A percentile compares a stretch with the other conserved stretches of the same genome.
Evolutionary conservation across 2,329 filamentous ascomycete genomes (phyloP).

Genomic region (Penicillium sp.): DNA sequence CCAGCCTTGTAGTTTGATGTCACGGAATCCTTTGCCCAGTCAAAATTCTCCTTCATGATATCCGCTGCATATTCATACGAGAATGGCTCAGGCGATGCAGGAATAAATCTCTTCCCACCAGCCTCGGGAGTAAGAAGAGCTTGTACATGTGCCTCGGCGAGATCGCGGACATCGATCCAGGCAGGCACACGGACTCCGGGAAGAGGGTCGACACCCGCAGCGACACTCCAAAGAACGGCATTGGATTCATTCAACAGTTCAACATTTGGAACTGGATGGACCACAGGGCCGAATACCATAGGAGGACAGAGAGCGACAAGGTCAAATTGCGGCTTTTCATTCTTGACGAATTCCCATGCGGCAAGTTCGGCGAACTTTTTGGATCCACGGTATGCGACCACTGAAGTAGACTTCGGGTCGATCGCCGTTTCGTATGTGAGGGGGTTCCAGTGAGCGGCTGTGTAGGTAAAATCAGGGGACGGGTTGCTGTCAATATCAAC

Average conservation of each 20-base stretch:
- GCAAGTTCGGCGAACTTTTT: slow-evolving; percentile 39
- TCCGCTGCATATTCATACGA: slow-evolving; percentile 51
- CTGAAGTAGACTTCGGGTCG: slow-evolving; percentile 23
- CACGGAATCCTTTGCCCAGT: slow-evolving; percentile 40
- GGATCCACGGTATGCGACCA: slow-evolving; percentile 37
- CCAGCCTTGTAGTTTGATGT: slow-evolving; percentile 40
- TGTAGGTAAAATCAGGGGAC: slow-evolving; percentile 31
- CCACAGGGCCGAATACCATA: slow-evolving; percentile 52
- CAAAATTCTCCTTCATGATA: slow-evolving; percentile 49
- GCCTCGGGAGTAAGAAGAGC: slow-evolving; percentile 45
- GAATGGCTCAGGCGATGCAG: slow-evolving; percentile 50
- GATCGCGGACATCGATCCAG: slow-evolving; percentile 54
- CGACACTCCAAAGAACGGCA: slow-evolving; percentile 47
- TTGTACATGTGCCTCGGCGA: slow-evolving; percentile 51
- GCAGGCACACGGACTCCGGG: slow-evolving; percentile 37
- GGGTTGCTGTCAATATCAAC: slow-evolving; percentile 25
- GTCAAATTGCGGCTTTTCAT: slow-evolving; percentile 36
- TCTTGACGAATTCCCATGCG: slow-evolving; percentile 41
- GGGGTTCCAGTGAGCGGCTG: slow-evolving; percentile 37
- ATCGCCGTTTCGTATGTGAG: slow-evolving; percentile 35
- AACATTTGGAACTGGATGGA: slow-evolving; percentile 43
- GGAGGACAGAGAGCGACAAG: slow-evolving; percentile 53
- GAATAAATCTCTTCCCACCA: slow-evolving; percentile 43
- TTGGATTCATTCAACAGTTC: slow-evolving; percentile 51
- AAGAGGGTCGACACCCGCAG: slow-evolving; percentile 41